phyloP scores from a whole-genome alignment of 768 basidiomycete genomes.

The Agaricus blazei region DNA sequence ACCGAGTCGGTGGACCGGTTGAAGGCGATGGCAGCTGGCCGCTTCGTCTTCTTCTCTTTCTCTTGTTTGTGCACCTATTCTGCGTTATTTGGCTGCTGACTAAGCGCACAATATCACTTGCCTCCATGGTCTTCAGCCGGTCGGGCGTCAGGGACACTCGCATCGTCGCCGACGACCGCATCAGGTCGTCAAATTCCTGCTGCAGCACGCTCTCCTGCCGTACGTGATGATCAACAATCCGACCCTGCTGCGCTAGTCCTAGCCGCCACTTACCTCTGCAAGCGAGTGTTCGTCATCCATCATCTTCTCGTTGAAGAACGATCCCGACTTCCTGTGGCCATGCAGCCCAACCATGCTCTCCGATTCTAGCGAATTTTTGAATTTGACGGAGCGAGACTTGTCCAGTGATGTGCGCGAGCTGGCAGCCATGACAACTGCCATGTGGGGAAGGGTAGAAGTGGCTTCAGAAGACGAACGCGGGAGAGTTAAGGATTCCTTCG shows the following conservation, averaged over 20 bases:
- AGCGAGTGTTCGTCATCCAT: constrained; percentile 31
- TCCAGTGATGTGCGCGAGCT: constrained; percentile 57
- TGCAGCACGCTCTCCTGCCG: constrained; percentile 49
- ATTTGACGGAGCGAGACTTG: constrained; percentile 57
- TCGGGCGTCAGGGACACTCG: constrained; percentile 95
- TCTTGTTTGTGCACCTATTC: constrained; percentile 71
- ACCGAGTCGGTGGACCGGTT: constrained; percentile 30
- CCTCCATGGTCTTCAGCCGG: constrained; percentile 90
- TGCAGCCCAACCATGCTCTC: constrained; percentile 33
- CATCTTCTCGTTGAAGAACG: constrained; percentile 46
- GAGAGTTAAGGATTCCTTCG: constrained; percentile 25
- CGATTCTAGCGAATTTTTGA: constrained; percentile 38
- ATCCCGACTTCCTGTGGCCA: constrained; percentile 48
- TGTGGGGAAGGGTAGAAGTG: constrained; percentile 20
- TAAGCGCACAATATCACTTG: constrained; percentile 39
- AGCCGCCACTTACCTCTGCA: constrained; percentile 27
- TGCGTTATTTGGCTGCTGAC: constrained; percentile 24
- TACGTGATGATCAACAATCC: constrained; percentile 12
- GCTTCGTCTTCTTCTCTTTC: constrained; percentile 46
- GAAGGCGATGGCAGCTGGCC: constrained; percentile 28
- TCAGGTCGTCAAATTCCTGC: constrained; percentile 90
- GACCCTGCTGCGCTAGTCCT: constrained; percentile 7
- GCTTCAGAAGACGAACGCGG: constrained; percentile 34
- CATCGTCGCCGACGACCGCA: constrained; percentile 88
- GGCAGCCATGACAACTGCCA: constrained; percentile 17